Percentiles rank a stretch among this genome's conserved stretches.
Evolutionary conservation across 495 filamentous ascomycete genomes (phyloP).

Genomic region (Aspergillus avenaceus): DNA sequence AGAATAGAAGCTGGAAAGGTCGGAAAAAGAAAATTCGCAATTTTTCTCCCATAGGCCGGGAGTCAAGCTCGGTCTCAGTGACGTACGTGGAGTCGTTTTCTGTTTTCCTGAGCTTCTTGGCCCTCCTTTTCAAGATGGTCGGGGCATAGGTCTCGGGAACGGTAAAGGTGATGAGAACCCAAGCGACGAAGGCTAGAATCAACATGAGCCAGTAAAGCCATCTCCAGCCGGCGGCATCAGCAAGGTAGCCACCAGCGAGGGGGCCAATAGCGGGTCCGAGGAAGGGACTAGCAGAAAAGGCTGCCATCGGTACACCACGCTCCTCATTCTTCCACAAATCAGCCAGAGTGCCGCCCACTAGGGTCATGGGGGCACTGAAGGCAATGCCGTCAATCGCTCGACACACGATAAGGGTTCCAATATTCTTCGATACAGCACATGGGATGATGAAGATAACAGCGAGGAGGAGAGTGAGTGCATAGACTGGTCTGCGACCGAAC

Average conservation of each 20-base stretch:
- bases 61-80: slow-evolving; percentile 70
- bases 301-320: slow-evolving; percentile 81
- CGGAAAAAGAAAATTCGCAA: slow-evolving; percentile 65
- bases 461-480: slow-evolving; percentile 48
- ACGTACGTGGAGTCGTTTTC: slow-evolving; percentile 63
- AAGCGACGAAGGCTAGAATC: slow-evolving; percentile 62
- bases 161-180: slow-evolving; percentile 70
- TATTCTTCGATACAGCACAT: slow-evolving; percentile 70
- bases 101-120: slow-evolving; percentile 60
- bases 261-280: slow-evolving; percentile 71
- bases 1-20: slow-evolving; percentile 75
- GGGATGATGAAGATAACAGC: slow-evolving; percentile 77
- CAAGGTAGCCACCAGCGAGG: slow-evolving; percentile 70
- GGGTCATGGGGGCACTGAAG: slow-evolving; percentile 78
- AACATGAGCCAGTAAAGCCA: slow-evolving; percentile 86
- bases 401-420: slow-evolving; percentile 67
- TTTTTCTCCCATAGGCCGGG: slow-evolving; percentile 57
- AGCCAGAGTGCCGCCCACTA: slow-evolving; percentile 76
- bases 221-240: slow-evolving; percentile 66
- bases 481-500: slow-evolving; percentile 64
- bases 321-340: slow-evolving; percentile 81
- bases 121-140: slow-evolving; percentile 60
- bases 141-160: slow-evolving; percentile 80
- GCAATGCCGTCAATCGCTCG: slow-evolving; percentile 75
- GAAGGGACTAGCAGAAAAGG: slow-evolving; percentile 76